Conservation (phyloP, 1,284 basidiomycete species). For the Tylopilus orsonianus region DNA sequence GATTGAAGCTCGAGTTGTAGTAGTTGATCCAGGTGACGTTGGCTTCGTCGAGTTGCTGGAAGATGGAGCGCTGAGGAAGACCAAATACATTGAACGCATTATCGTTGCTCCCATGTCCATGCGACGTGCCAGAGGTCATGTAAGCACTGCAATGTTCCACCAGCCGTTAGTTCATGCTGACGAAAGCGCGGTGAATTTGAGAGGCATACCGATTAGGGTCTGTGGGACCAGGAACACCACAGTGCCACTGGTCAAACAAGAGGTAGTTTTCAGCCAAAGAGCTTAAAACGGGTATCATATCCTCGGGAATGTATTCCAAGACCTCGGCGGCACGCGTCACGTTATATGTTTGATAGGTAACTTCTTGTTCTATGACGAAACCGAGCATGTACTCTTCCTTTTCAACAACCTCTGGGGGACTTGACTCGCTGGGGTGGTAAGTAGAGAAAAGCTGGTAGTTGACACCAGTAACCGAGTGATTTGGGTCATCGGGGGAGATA, state of each 20-base stretch:
- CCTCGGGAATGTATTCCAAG: constrained; percentile 25
- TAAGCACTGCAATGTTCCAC: constrained; percentile 16
- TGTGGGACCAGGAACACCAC: constrained; percentile 29
- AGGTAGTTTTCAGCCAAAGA: constrained; percentile 27
- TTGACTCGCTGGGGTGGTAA: constrained; percentile 24
- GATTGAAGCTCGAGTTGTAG: constrained; percentile 30
- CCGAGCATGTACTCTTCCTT: constrained; percentile 20
- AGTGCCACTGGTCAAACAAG: constrained; percentile 27
- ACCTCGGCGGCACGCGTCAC: constrained; percentile 21
- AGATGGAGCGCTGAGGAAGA: constrained; percentile 29
- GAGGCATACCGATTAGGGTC: constrained; percentile 27
- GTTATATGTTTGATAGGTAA: constrained; percentile 19
- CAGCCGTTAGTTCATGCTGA: neutral
- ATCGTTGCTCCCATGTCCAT: constrained; percentile 25
- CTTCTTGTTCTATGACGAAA: constrained; percentile 25
- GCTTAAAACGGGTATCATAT: constrained; percentile 26
- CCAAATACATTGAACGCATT: constrained; percentile 19
- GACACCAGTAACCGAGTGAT: constrained; percentile 26
- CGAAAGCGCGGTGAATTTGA: too few species aligned
- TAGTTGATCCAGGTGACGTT: constrained; percentile 30
- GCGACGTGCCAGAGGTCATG: constrained; percentile 28
- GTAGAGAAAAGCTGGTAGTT: constrained; percentile 28
- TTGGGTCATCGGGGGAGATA: constrained; percentile 28
- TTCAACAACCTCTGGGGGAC: neutral
- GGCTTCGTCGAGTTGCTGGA: constrained; percentile 29